Conservation (phyloP, 2,329 filamentous ascomycete genomes). For the Microthyrium microscopicum region DNA sequence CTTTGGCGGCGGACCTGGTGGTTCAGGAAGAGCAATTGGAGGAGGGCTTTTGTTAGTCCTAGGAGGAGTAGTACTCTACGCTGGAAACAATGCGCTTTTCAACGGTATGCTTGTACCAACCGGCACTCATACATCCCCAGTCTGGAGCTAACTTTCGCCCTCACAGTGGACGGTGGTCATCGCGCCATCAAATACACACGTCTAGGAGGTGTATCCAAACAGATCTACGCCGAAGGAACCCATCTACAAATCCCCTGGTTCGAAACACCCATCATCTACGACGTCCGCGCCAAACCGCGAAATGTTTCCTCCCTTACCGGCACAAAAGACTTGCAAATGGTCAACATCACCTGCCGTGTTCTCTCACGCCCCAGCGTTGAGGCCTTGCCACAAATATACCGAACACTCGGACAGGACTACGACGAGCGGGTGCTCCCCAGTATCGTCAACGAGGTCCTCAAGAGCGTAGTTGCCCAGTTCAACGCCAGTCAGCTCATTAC, state of each 20-base stretch:
- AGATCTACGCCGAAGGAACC: slow-evolving; percentile 96
- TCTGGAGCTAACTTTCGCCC: slow-evolving; percentile 9
- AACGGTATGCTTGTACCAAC: slow-evolving; percentile 37
- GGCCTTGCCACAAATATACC: slow-evolving; percentile 89
- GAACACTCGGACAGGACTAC: slow-evolving; percentile 87
- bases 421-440: slow-evolving; percentile 95
- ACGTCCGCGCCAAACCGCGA: slow-evolving; percentile 92
- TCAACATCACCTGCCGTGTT: slow-evolving; percentile 99
- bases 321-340: slow-evolving; percentile 99
- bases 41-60: slow-evolving; percentile 38
- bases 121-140: neutral
- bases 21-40: slow-evolving; percentile 31
- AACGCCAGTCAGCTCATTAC: slow-evolving; percentile 97
- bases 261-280: slow-evolving; percentile 91
- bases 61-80: slow-evolving; percentile 36
- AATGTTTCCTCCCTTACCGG: slow-evolving; percentile 94
- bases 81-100: slow-evolving; percentile 52
- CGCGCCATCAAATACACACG: slow-evolving; percentile 97
- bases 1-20: slow-evolving; percentile 33
- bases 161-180: slow-evolving; percentile 86
- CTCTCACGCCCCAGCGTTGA: slow-evolving; percentile 78
- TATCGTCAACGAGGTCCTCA: slow-evolving; percentile 98
- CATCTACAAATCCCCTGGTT: slow-evolving; percentile 93
- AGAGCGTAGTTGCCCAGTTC: slow-evolving; percentile 96
- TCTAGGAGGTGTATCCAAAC: slow-evolving; percentile 80